Base-by-base conservation (phyloP, 495 filamentous ascomycete genomes). In the Talaromyces trachyspermus region DNA sequence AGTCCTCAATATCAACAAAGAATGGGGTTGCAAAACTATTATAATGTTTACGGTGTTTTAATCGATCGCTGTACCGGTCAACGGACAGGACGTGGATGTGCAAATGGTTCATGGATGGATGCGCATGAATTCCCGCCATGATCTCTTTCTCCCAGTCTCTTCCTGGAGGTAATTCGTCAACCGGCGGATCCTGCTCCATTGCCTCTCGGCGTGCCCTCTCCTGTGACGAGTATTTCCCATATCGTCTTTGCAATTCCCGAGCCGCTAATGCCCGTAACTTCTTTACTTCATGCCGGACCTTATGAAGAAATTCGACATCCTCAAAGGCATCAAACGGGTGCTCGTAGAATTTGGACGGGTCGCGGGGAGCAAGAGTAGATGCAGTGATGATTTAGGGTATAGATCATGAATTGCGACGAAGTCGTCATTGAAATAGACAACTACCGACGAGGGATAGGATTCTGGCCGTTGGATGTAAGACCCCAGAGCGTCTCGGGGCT, bases 21-120 rank as follows among this genome's bases (percentile, higher is more conserved):
- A 98, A 98, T n/a, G 75, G 72, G 26, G 89, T 95, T 17, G 80
- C 75, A 64, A 98, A 96, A 53, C 81, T 88, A 58, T 89, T 90
- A 65, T 96, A 97, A 68, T 98, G 92, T 59, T 89, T 94, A 46
- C 77, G 68, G 57, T 89, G 81, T 65, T 85, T 87, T 57, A 95
- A 52, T 20, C 69, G 73, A 25, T 81, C 76, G 36, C 81, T 86
- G 46, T 76, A 66, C 59, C 82, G 75, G 62, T 98, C 92, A 24
- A 72, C 64, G 14, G 83, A 81, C 24, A 98, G 60, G 27, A 98
- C 79, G 64, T 98, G 92, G 14, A 98, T 73, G 62, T 98, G 92
- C 46, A 98, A 62, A 64, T 96, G 88, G 45, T 79, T 83, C 92
- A 98, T 95, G 15, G 79, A 85, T n/a, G 92, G 92, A 46, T 80